Conservation (phyloP, 164 flowering plant species). For the Macadamia integrifolia region DNA sequence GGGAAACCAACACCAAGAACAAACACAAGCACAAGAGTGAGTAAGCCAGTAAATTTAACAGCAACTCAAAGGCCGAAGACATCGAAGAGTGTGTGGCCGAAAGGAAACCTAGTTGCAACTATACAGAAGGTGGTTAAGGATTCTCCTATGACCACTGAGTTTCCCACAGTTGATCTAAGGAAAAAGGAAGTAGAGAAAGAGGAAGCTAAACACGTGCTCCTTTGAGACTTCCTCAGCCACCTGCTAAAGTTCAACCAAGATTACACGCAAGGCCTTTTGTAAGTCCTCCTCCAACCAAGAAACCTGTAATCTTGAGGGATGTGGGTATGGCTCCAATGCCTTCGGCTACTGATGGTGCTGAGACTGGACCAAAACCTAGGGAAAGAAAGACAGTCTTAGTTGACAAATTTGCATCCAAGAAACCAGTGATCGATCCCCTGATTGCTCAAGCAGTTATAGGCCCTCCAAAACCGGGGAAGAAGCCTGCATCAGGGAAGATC, state of each 20-base stretch:
- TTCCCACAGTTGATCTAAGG: slow-evolving; percentile 19
- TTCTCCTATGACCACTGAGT: slow-evolving; percentile 20
- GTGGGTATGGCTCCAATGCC: slow-evolving; percentile 52
- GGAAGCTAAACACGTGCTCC: slow-evolving; percentile 21
- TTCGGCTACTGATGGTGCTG: slow-evolving; percentile 21
- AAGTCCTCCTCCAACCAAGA: slow-evolving; percentile 41
- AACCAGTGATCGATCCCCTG: slow-evolving; percentile 56
- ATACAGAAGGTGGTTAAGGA: slow-evolving; percentile 51
- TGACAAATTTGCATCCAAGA: slow-evolving; percentile 85
- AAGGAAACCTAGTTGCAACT: slow-evolving; percentile 63
- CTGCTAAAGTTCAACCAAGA: slow-evolving; percentile 48
- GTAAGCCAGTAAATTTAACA: slow-evolving; percentile 20
- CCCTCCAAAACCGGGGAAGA: slow-evolving; percentile 58
- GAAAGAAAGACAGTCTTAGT: slow-evolving; percentile 72
- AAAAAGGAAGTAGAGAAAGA: slow-evolving; percentile 18
- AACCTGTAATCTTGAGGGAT: slow-evolving; percentile 70
- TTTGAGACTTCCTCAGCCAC: slow-evolving; percentile 41
- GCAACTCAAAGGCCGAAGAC: slow-evolving; percentile 37
- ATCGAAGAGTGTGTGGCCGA: slow-evolving; percentile 84
- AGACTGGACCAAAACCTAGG: slow-evolving; percentile 23
- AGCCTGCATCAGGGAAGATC: slow-evolving; percentile 40
- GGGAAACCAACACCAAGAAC: slow-evolving; percentile 24
- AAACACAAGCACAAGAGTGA: slow-evolving; percentile 16
- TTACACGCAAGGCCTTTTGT: slow-evolving; percentile 64
- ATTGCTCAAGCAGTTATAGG: slow-evolving; percentile 59